A percentile compares a stretch with the other conserved stretches of the same genome.
Evolutionary conservation across 73 alveolate species (phyloP).

Genomic region (Effrenium voratum): DNA sequence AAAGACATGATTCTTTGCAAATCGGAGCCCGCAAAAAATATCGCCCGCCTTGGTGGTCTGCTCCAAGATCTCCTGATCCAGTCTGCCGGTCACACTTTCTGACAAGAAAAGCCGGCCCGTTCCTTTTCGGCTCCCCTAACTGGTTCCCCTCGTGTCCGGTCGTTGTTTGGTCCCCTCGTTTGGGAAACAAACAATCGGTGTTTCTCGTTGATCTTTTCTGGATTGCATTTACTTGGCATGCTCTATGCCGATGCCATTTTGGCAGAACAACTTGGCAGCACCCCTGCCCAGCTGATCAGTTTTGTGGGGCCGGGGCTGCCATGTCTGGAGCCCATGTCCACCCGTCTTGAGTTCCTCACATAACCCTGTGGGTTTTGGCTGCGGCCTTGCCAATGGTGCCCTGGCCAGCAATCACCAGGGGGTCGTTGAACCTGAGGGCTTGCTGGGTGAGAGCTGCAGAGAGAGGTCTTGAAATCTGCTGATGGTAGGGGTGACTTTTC

Average conservation of each 20-base stretch:
- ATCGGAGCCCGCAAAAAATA: too few relatives aligned
- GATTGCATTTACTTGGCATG: neutral
- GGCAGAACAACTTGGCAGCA: neutral
- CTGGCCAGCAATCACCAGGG: slow-evolving; percentile 96
- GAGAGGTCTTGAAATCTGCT: neutral
- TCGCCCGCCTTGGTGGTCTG: slow-evolving; percentile 55
- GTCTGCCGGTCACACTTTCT: neutral
- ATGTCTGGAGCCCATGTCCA: neutral
- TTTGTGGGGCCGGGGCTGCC: neutral
- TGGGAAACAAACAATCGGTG: neutral
- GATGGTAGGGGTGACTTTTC: too few relatives aligned
- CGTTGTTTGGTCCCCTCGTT: too few relatives aligned
- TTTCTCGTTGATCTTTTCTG: neutral
- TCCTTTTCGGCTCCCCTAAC: too few relatives aligned
- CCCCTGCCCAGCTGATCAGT: too few relatives aligned
- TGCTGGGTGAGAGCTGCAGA: neutral
- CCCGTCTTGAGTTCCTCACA: neutral
- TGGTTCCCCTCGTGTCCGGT: too few relatives aligned
- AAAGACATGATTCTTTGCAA: too few relatives aligned
- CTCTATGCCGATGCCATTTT: neutral
- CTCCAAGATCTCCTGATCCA: slow-evolving; percentile 87
- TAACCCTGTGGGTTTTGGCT: neutral
- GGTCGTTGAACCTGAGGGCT: slow-evolving; percentile 93
- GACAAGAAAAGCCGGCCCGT: neutral
- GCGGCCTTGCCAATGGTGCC: slow-evolving; percentile 93